A percentile compares a stretch with the other conserved stretches of the same genome.
These are phyloP conservation scores for Dictyostelium firmibasis DNA, from an alignment of 78 protist genomes.

Conservation along the genomic window DNA sequence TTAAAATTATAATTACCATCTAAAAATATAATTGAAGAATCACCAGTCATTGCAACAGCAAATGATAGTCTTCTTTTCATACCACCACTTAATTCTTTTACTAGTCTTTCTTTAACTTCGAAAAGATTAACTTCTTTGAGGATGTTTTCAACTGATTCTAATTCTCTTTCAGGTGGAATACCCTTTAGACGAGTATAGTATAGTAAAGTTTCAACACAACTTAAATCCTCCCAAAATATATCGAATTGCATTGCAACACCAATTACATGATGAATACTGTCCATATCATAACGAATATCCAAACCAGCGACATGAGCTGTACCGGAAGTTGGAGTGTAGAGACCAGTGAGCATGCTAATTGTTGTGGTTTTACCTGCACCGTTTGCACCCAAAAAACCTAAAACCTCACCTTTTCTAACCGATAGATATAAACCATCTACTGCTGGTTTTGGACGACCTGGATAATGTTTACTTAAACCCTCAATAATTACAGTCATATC, in stretches of 20 bases:
- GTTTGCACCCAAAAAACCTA: constrained; percentile 95
- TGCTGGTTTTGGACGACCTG: constrained; percentile 50
- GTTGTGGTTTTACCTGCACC: constrained; percentile 97
- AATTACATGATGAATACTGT: constrained; percentile 57
- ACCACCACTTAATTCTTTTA: constrained; percentile 89
- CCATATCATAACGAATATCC: constrained; percentile 50
- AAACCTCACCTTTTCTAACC: constrained; percentile 78
- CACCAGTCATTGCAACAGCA: constrained; percentile 88
- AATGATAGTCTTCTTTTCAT: constrained; percentile 92
- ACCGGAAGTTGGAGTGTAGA: constrained; percentile 74
- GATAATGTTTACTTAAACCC: constrained; percentile 8
- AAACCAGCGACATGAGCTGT: constrained; percentile 77
- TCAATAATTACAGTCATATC: constrained; percentile 2
- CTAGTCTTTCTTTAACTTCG: constrained; percentile 58
- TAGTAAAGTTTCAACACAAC: constrained; percentile 85
- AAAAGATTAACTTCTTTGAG: constrained; percentile 43
- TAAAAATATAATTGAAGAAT: constrained; percentile 78
- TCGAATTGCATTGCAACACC: constrained; percentile 96
- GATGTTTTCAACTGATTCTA: not conserved
- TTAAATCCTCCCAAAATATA: constrained; percentile 88
- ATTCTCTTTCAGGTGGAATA: not conserved
- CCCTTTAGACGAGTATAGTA: constrained; percentile 88
- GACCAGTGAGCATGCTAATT: constrained; percentile 79
- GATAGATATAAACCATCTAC: constrained; percentile 70
- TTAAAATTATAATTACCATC: not conserved